Evolutionary conservation across 2,329 filamentous ascomycete genomes (phyloP), one percentile per base, ranked within the genome.

Genomic region (Colletotrichum coccodes): DNA sequence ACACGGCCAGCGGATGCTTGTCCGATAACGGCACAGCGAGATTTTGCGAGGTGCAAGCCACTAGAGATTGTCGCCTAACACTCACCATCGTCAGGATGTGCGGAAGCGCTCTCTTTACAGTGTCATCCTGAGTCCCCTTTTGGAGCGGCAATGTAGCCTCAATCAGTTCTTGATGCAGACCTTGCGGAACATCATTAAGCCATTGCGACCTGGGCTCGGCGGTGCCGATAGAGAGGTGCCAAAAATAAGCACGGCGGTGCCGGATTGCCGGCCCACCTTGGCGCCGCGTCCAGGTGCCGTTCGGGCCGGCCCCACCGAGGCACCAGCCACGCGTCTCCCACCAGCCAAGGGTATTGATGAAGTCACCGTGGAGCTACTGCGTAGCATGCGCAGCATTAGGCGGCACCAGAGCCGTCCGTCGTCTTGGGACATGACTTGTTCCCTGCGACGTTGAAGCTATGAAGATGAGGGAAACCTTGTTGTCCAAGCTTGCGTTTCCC

Each of bases 241-340:
- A 30, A 34, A 30, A 44, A 50, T 32, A 46, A 26, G 23, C 12
- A 34, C 38, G 36, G 42, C 50, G 9, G 9, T 68, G 66, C 66
- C 66, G 66, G 34, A 30, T 56, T 60, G 56, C 61, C 49, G 66
- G 34, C 28, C 49, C 40, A 60, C 49, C 66, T 69, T 69, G 61
- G 66, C 61, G 66, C 54, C 61, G 49, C 49, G 49, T 36, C 42
- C 18, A 52, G 21, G 7, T 58, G 49, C 54, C 49, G 61, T 47
- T 26, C 28, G 42, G 54, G 26, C 46, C 66, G 56, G 23, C 61
- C 34, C 47, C 42, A 44, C 50, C 32, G 34, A 44, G 30, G 18
- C 28, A 32, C 50, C 34, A 60, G 61, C 61, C 40, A 65, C 65
- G 65, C 61, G 61, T 65, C 65, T 54, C 40, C 18, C 18, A 5